Percentiles rank a stretch among this genome's conserved stretches.
Evolutionary conservation across 306 rosid species (phyloP).

Genomic region (Amphicarpaea edgeworthii): DNA sequence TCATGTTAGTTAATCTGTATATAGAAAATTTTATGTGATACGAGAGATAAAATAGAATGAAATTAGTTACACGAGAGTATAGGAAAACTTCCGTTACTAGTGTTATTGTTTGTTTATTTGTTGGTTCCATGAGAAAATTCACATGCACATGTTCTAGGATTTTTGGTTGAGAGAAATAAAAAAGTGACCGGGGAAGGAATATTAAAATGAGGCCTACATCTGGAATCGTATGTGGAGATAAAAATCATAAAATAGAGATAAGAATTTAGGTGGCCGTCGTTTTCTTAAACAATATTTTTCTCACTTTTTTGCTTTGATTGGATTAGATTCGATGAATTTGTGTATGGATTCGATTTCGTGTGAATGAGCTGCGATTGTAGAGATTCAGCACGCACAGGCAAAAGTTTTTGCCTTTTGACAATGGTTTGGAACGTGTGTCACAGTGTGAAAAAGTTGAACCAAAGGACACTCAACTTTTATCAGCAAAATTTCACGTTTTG

Average conservation of each 20-base stretch:
- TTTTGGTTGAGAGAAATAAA: background rate
- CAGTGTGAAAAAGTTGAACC: background rate
- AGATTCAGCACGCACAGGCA: background rate
- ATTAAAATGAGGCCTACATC: background rate
- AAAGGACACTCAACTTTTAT: background rate
- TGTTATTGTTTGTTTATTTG: background rate
- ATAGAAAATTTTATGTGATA: no score
- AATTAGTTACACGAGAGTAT: background rate
- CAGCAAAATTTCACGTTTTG: background rate
- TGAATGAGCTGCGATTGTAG: background rate
- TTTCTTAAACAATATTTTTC: background rate
- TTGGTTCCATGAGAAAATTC: background rate
- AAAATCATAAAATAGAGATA: constrained; percentile 4
- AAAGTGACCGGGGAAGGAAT: background rate
- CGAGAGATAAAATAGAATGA: no score
- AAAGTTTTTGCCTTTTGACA: background rate
- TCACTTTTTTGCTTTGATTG: background rate
- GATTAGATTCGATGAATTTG: background rate
- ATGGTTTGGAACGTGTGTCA: background rate
- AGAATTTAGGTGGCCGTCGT: background rate
- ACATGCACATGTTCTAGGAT: background rate
- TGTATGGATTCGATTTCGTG: background rate
- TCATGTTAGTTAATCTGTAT: no score
- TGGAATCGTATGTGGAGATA: background rate
- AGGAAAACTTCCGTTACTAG: background rate